Conservation (phyloP, 1,284 basidiomycete species). For the Mycena sp. region DNA sequence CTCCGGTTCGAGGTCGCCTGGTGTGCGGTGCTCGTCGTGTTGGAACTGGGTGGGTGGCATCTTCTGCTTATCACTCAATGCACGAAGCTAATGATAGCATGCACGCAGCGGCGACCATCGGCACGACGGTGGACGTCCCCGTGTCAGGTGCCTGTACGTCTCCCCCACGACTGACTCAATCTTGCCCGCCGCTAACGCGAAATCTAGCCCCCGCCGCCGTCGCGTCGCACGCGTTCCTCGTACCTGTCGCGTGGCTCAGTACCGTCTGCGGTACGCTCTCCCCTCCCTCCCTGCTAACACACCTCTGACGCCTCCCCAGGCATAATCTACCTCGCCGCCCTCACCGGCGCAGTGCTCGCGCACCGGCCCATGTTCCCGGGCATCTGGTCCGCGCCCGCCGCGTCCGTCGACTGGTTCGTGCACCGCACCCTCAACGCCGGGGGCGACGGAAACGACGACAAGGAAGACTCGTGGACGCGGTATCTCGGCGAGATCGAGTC, state of each 20-base stretch:
- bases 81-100: neutral
- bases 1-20: too few species aligned
- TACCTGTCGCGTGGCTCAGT: constrained; percentile 24
- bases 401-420: constrained; percentile 27
- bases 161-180: neutral
- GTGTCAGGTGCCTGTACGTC: constrained; percentile 10
- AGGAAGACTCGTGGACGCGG: constrained; percentile 30
- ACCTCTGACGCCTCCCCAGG: too few species aligned
- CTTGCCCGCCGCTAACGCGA: too few species aligned
- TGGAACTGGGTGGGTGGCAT: constrained; percentile 9
- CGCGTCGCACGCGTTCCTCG: constrained; percentile 18
- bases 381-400: constrained; percentile 26
- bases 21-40: constrained; percentile 9
- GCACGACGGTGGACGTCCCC: constrained; percentile 14
- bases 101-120: constrained; percentile 20
- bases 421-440: constrained; percentile 22
- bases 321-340: constrained; percentile 4
- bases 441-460: constrained; percentile 13
- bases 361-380: constrained; percentile 22
- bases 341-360: constrained; percentile 12
- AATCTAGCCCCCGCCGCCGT: constrained; percentile 2
- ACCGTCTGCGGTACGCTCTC: constrained; percentile 5
- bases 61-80: neutral
- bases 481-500: constrained; percentile 28
- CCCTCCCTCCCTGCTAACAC: neutral